phyloP scores from a whole-genome alignment of 2,329 filamentous ascomycete species.

The Fusarium bulbicola region DNA sequence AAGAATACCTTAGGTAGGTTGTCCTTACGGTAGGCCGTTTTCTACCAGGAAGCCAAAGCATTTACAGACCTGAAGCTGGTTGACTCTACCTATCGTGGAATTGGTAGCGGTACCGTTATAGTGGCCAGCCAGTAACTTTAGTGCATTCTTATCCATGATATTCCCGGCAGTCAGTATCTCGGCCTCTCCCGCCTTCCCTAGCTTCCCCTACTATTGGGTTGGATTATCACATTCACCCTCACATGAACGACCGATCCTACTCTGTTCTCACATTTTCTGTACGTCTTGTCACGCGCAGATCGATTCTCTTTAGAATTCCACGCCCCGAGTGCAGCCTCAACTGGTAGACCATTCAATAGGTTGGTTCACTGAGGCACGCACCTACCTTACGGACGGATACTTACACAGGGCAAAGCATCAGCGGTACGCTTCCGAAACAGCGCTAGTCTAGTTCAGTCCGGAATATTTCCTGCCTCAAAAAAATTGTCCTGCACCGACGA shows the following conservation, averaged over 20 bases:
- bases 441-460: constrained; percentile 3
- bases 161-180: constrained; percentile 18
- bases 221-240: background rate
- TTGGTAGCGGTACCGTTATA: background rate
- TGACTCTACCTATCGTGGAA: background rate
- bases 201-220: constrained; percentile 8
- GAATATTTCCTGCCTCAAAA: constrained; percentile 29
- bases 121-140: background rate
- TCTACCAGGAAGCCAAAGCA: background rate
- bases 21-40: no score
- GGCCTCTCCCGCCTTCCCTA: constrained; percentile 25
- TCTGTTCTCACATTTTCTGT: constrained; percentile 29
- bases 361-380: background rate
- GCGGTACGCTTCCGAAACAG: constrained; percentile 15
- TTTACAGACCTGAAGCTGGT: background rate
- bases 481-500: constrained; percentile 8
- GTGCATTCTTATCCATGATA: constrained; percentile 4
- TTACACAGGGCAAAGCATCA: background rate
- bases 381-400: background rate
- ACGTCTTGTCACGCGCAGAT: constrained; percentile 15
- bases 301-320: constrained; percentile 14
- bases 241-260: background rate
- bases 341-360: background rate
- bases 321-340: constrained; percentile 11
- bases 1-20: background rate